phyloP scores from a whole-genome alignment of 768 basidiomycete species.

The Cystofilobasidium bisporidii region DNA sequence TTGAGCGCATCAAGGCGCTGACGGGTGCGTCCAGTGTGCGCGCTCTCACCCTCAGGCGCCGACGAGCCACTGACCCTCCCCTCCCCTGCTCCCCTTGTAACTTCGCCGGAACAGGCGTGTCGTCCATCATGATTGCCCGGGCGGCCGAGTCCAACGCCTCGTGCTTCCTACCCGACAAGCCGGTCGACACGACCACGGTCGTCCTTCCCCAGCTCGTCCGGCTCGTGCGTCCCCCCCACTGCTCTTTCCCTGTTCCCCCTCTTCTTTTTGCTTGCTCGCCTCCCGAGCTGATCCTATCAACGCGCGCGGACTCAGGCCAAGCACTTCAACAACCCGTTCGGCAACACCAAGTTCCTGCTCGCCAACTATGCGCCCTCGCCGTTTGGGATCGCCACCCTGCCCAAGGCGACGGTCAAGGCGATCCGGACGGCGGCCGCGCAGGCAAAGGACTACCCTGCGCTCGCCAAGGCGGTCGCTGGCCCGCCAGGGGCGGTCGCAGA shows the following conservation, averaged over 20 bases:
- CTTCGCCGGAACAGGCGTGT: constrained; percentile 50
- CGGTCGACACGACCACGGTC: constrained; percentile 58
- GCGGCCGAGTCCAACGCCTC: constrained; percentile 88
- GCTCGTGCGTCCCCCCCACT: constrained; percentile 48
- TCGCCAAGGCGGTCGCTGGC: not conserved
- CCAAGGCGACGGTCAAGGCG: constrained; percentile 7
- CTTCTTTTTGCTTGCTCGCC: not conserved
- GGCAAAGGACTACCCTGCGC: not conserved
- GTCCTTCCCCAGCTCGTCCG: constrained; percentile 66
- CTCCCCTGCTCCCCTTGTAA: not conserved
- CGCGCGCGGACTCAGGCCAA: constrained; percentile 48
- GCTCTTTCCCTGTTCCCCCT: constrained; percentile 18
- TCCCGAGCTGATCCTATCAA: not conserved
- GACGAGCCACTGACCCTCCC: too few relatives aligned
- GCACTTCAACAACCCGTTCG: constrained; percentile 70
- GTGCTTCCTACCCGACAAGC: constrained; percentile 63
- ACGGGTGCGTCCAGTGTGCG: constrained; percentile 51
- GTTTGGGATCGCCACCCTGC: constrained; percentile 41
- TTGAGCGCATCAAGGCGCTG: constrained; percentile 57
- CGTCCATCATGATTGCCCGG: constrained; percentile 92
- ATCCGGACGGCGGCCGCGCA: not conserved
- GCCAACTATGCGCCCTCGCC: constrained; percentile 67
- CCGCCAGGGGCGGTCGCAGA: constrained; percentile 44
- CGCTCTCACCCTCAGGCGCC: too few relatives aligned
- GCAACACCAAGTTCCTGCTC: constrained; percentile 78